These are phyloP conservation scores for Pichia manshurica DNA, from an alignment of 805 yeast genomes.

Conservation along the genomic window DNA sequence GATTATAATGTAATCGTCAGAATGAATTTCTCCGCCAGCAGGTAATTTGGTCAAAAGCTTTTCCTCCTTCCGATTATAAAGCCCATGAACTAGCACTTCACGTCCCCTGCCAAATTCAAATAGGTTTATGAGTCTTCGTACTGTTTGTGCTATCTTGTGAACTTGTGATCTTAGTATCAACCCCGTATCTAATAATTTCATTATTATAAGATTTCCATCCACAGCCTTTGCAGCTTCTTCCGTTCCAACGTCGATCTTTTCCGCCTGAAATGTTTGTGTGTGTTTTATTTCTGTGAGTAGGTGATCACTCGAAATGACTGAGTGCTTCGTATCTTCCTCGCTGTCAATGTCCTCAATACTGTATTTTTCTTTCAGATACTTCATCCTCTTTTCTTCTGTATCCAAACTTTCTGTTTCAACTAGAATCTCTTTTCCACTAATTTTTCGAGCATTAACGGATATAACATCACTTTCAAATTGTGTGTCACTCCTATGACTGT, in stretches of 20 bases:
- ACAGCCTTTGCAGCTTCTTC: background rate
- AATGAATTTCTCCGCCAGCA: conserved; percentile 4
- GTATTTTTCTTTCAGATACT: background rate
- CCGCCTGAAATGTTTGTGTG: too few relatives aligned
- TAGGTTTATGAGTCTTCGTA: conserved; percentile 38
- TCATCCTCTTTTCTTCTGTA: background rate
- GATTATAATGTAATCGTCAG: conserved; percentile 36
- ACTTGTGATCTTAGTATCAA: background rate
- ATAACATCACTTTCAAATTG: too few relatives aligned
- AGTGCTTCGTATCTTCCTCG: background rate
- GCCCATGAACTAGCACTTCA: conserved; percentile 55
- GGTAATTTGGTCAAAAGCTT: conserved; percentile 8
- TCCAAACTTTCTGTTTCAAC: too few relatives aligned
- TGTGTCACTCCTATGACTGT: too few relatives aligned
- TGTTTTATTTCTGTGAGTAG: too few relatives aligned
- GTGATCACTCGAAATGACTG: too few relatives aligned
- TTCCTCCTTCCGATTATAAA: conserved; percentile 25
- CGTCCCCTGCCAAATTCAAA: conserved; percentile 49
- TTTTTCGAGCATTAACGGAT: too few relatives aligned
- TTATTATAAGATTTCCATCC: too few relatives aligned
- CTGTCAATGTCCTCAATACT: background rate
- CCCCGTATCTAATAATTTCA: too few relatives aligned
- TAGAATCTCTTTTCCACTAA: too few relatives aligned
- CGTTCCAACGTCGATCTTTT: background rate
- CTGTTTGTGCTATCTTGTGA: conserved; percentile 18